Conservation (phyloP, 257 asterid species). For the Datura wrightii region DNA sequence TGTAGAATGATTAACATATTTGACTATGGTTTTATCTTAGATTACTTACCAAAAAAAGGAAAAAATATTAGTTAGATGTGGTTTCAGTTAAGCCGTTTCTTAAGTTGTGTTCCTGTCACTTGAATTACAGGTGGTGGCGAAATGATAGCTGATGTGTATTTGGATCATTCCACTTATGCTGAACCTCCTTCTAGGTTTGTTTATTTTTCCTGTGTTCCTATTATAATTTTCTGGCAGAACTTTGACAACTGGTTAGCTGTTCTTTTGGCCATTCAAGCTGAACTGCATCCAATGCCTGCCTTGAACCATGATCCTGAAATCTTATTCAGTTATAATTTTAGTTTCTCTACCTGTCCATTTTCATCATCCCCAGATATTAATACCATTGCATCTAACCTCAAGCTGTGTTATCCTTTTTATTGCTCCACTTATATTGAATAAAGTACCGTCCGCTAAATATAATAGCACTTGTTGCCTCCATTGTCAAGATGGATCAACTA, state of each 20-base stretch:
- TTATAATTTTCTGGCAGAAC: constrained; percentile 21
- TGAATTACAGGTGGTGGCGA: constrained; percentile 89
- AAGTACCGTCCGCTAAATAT: neutral
- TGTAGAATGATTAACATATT: constrained; percentile 8
- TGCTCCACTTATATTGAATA: neutral
- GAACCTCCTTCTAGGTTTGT: constrained; percentile 95
- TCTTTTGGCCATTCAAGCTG: constrained; percentile 14
- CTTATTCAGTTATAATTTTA: neutral
- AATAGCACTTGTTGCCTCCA: neutral
- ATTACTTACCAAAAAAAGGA: neutral
- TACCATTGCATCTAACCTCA: neutral
- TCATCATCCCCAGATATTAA: neutral
- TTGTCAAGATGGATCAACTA: constrained; percentile 2
- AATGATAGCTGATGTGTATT: constrained; percentile 91
- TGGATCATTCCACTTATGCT: constrained; percentile 94
- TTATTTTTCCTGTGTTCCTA: constrained; percentile 28
- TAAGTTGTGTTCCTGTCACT: constrained; percentile 27
- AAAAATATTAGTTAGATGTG: neutral
- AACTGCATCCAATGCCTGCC: neutral
- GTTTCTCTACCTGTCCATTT: neutral
- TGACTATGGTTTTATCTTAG: neutral
- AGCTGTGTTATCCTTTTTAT: neutral
- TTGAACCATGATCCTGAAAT: neutral
- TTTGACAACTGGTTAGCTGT: neutral
- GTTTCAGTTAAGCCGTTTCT: constrained; percentile 30